phyloP scores from a whole-genome alignment of 495 filamentous ascomycete species.

The Aspergillus taichungensis region DNA sequence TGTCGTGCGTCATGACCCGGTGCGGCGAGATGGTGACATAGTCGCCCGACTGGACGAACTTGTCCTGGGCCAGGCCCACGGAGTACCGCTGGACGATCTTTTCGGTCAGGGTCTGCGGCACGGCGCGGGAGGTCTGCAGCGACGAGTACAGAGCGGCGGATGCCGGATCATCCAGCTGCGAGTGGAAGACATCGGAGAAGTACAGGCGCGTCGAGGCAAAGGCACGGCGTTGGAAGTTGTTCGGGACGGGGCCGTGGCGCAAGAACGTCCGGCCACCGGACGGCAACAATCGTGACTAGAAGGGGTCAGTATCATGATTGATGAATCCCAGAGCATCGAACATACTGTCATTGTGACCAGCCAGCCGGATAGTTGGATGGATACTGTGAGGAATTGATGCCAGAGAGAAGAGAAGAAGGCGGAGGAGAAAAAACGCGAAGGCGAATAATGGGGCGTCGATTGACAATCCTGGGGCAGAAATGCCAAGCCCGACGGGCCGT shows the following conservation, averaged over 20 bases:
- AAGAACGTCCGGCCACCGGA: slow-evolving; percentile 16
- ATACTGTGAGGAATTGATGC: background rate
- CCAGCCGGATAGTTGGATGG: background rate
- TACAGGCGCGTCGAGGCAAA: slow-evolving; percentile 32
- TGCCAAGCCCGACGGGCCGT: slow-evolving; percentile 1
- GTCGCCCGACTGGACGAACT: slow-evolving; percentile 67
- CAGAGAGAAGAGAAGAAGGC: slow-evolving; percentile 6
- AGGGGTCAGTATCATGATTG: background rate
- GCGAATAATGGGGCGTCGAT: slow-evolving; percentile 15
- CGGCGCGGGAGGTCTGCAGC: slow-evolving; percentile 23
- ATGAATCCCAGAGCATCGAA: background rate
- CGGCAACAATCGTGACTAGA: slow-evolving; percentile 25
- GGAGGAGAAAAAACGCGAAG: too few species aligned
- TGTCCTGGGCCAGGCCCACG: slow-evolving; percentile 58
- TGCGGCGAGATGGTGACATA: slow-evolving; percentile 73
- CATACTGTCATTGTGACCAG: slow-evolving; percentile 6
- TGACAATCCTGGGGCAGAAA: slow-evolving; percentile 6
- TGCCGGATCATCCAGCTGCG: slow-evolving; percentile 36
- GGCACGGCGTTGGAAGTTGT: slow-evolving; percentile 22
- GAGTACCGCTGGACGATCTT: slow-evolving; percentile 80
- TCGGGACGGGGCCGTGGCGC: slow-evolving; percentile 15
- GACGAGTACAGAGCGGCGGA: slow-evolving; percentile 37
- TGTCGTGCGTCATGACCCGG: slow-evolving; percentile 88
- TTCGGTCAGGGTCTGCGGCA: slow-evolving; percentile 71
- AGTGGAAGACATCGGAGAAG: slow-evolving; percentile 42